These are phyloP conservation scores for Russula ochroleuca DNA, from an alignment of 768 basidiomycete species.

Conservation along the genomic window DNA sequence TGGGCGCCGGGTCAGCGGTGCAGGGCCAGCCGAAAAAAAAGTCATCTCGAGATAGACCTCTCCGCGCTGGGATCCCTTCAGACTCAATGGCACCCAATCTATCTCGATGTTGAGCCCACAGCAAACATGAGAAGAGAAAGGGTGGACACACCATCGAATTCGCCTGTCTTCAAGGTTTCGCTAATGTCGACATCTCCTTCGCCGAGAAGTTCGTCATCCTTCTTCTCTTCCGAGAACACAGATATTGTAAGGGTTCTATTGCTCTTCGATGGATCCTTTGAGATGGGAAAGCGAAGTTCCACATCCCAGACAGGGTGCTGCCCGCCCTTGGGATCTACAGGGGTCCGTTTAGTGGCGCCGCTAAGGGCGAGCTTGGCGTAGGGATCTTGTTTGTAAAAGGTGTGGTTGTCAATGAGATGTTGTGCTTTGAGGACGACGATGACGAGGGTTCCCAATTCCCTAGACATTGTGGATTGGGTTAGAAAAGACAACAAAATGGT, in stretches of 20 bases:
- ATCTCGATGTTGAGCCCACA: background rate
- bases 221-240: constrained; percentile 77
- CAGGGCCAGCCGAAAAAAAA: constrained; percentile 70
- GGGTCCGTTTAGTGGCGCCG: constrained; percentile 62
- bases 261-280: constrained; percentile 51
- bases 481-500: background rate
- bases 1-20: constrained; percentile 38
- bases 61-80: constrained; percentile 64
- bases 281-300: constrained; percentile 74
- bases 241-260: constrained; percentile 63
- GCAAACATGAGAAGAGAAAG: background rate
- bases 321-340: constrained; percentile 77
- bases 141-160: constrained; percentile 75
- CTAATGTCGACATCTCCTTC: constrained; percentile 70
- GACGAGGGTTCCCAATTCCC: constrained; percentile 68
- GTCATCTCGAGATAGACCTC: constrained; percentile 93
- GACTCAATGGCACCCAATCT: constrained; percentile 68
- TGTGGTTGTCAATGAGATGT: constrained; percentile 76
- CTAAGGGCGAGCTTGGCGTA: constrained; percentile 63
- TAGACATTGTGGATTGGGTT: constrained; percentile 16
- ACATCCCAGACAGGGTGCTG: constrained; percentile 94
- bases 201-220: constrained; percentile 71
- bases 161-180: constrained; percentile 76
- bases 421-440: constrained; percentile 82
- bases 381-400: constrained; percentile 89